Conservation (phyloP, 768 basidiomycete species). For the Pleurotus giganteus region DNA sequence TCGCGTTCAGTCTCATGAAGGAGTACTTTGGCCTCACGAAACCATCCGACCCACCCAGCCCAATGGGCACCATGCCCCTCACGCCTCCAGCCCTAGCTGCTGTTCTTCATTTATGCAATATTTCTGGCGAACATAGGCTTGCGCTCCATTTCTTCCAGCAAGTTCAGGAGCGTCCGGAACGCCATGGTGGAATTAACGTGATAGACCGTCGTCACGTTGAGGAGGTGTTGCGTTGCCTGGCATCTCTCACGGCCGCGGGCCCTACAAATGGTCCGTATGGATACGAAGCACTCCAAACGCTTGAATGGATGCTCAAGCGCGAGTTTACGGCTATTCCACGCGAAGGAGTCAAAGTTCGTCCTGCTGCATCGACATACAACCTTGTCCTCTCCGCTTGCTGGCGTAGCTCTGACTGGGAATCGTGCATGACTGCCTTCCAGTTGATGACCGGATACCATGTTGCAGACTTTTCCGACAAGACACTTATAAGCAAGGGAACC, state of each 20-base stretch:
- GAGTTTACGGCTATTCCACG: slow-evolving; percentile 35
- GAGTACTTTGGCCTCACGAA: slow-evolving; percentile 62
- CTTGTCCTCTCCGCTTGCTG: slow-evolving; percentile 65
- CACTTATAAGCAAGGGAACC: slow-evolving; percentile 19
- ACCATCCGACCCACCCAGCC: slow-evolving; percentile 37
- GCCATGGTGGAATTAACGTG: slow-evolving; percentile 33
- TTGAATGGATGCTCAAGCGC: slow-evolving; percentile 70
- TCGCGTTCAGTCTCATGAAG: slow-evolving; percentile 62
- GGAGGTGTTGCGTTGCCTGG: slow-evolving; percentile 56
- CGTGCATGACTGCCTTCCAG: slow-evolving; percentile 56
- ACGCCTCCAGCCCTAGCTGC: slow-evolving; percentile 47
- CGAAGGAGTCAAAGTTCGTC: slow-evolving; percentile 43
- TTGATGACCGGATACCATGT: slow-evolving; percentile 69
- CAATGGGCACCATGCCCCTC: slow-evolving; percentile 39
- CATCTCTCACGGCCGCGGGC: slow-evolving; percentile 36
- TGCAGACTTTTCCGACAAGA: slow-evolving; percentile 52
- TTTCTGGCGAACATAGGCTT: slow-evolving; percentile 41
- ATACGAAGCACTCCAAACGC: slow-evolving; percentile 48
- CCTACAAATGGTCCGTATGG: slow-evolving; percentile 24
- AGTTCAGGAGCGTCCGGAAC: slow-evolving; percentile 46
- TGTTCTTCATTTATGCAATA: slow-evolving; percentile 55
- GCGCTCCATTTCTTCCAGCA: slow-evolving; percentile 59
- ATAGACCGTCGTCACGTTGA: slow-evolving; percentile 59
- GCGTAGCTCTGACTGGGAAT: slow-evolving; percentile 61
- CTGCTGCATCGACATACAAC: slow-evolving; percentile 52